Conservation (phyloP, 2,329 filamentous ascomycete genomes). For the Diaporthe helianthi region DNA sequence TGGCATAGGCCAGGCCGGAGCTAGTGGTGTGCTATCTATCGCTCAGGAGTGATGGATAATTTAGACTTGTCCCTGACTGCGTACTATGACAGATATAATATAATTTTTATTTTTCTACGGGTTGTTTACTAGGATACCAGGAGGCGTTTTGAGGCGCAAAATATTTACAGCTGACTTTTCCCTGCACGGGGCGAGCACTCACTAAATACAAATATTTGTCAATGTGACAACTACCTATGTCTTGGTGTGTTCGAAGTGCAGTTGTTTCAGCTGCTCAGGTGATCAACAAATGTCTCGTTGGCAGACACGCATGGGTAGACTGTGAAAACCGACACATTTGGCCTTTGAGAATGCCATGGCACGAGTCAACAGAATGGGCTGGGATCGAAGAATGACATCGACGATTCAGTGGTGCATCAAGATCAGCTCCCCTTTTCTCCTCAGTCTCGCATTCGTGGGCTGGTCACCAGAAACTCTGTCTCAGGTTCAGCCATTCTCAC, state of each 20-base stretch:
- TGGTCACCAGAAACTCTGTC: background rate
- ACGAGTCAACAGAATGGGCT: background rate
- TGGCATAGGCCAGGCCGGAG: background rate
- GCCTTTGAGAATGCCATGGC: background rate
- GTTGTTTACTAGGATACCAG: background rate
- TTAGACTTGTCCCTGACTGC: background rate
- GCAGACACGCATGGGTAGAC: too few relatives aligned
- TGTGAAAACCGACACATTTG: background rate
- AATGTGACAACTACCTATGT: background rate
- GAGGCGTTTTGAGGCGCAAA: conserved; percentile 15
- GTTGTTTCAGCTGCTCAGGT: background rate
- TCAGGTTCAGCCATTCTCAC: background rate
- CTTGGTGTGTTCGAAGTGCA: background rate
- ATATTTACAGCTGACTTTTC: background rate
- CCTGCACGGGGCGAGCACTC: background rate
- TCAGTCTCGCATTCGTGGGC: background rate
- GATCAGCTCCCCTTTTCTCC: background rate
- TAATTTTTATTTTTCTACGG: background rate
- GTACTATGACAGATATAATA: background rate
- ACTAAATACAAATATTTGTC: background rate
- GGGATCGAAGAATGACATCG: background rate
- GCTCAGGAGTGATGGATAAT: background rate
- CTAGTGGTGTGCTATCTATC: too few relatives aligned
- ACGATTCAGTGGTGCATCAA: background rate
- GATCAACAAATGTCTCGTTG: background rate